These are phyloP conservation scores for Monosporozyma yasuniensis DNA, from an alignment of 805 yeast genomes.

Conservation along the genomic window DNA sequence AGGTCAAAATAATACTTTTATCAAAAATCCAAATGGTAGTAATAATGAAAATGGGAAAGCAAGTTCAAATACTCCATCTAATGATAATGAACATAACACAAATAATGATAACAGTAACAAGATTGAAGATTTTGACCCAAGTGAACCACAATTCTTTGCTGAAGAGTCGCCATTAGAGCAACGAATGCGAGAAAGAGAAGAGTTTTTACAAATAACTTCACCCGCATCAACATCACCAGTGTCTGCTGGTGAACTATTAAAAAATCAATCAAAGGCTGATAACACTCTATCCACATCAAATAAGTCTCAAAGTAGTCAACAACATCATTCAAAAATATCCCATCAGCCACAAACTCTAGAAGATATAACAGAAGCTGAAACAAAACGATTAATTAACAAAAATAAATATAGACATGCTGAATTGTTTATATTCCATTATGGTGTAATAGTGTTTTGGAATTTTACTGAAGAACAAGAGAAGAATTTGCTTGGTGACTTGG, in stretches of 20 bases:
- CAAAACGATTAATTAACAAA: neutral
- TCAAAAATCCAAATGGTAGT: neutral
- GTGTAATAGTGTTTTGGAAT: constrained; percentile 98
- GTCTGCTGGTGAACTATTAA: neutral
- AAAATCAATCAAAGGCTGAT: neutral
- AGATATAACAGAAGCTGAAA: neutral
- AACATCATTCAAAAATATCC: neutral
- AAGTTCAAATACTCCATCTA: neutral
- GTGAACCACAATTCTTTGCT: constrained; percentile 86
- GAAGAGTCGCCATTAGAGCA: constrained; percentile 26
- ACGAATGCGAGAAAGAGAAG: constrained; percentile 16
- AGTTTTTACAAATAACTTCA: constrained; percentile 3
- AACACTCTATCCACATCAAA: neutral
- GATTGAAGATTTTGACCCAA: constrained; percentile 68
- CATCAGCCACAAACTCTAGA: neutral
- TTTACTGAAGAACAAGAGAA: constrained; percentile 88
- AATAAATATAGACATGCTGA: constrained; percentile 50
- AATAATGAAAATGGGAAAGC: neutral
- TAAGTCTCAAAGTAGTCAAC: neutral
- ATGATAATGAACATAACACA: neutral
- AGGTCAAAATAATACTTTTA: constrained; percentile 4
- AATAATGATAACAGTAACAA: constrained; percentile 20
- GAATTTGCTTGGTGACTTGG: constrained; percentile 84
- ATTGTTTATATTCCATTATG: constrained; percentile 81
- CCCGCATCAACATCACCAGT: neutral